Base-by-base conservation (phyloP, 352 stramenopile genomes). In the Phytopythium delawarense region DNA sequence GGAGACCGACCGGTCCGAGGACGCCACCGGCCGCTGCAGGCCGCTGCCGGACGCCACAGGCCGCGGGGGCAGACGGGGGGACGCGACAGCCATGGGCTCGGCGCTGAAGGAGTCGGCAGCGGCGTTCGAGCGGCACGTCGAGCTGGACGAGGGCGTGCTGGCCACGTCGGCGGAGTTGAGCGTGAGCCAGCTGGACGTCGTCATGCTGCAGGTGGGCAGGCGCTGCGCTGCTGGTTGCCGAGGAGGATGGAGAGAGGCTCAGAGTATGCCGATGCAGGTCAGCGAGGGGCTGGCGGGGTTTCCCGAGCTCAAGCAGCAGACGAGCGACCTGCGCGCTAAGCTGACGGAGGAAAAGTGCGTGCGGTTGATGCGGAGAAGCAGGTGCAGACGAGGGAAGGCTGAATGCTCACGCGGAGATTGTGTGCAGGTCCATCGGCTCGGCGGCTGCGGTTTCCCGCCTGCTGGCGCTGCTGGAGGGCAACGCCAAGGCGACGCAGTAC, bases 121-220 rank as follows among this genome's bases (percentile, higher is more conserved):
- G 46, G 67, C 56, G 39, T 91, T 91, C 53, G 76, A 84, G 61
- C 62, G 70, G 57, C 75, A 89, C 67, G 82, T 91, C 63, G 75
- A 79, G 70, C 52, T 89, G 53, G 80, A 88, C 59, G 80, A 89
- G 42, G 73, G 73, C 53, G 74, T 91, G 52, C 62, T 91, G 57
- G 79, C 76, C 50, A 89, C 82, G 35, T 85, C 80, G 7, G 76
- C 78, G 56, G 76, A 78, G 45, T 69, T 91, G 48, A 67, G 83
- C 30, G 71, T 68, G 1, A 62, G 67, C 1, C 61, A 75, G 37
- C 64, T 91, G 23, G 76, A 84, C 56, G 67, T 64, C 25, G 65
- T 89, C 44, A 74, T 91, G 25, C 56, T 76, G 28, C 67, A 82
- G 61, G 78, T 83, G 45, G 50, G 66, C 60, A 16, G 35, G 4